Percentiles rank a stretch among this genome's conserved stretches.
These are phyloP conservation scores for Aspergillus latus DNA, from an alignment of 2,329 filamentous ascomycete genomes.

Conservation along the genomic window DNA sequence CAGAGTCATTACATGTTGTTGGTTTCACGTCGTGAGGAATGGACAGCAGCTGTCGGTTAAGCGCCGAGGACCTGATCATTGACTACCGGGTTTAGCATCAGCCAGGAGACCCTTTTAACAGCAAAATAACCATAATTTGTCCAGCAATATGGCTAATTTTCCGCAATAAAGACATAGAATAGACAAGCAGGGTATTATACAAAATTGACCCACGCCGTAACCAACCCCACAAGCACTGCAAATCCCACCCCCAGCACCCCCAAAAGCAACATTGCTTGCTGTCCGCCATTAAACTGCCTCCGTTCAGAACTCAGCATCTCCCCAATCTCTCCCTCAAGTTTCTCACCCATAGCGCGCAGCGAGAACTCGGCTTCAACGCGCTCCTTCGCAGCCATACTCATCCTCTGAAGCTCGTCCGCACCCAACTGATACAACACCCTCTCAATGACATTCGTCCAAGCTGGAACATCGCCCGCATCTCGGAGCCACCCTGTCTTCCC, in stretches of 20 bases:
- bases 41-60: not conserved
- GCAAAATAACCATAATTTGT: not conserved
- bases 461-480: constrained; percentile 62
- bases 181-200: constrained; percentile 1
- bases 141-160: not conserved
- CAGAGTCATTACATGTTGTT: not conserved
- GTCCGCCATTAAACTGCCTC: constrained; percentile 38
- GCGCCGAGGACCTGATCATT: not conserved
- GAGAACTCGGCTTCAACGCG: constrained; percentile 75
- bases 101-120: no score
- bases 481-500: constrained; percentile 86
- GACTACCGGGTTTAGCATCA: not conserved
- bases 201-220: constrained; percentile 22
- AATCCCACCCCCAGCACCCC: constrained; percentile 33
- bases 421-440: constrained; percentile 62
- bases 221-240: constrained; percentile 29
- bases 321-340: constrained; percentile 66
- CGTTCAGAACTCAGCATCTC: constrained; percentile 47
- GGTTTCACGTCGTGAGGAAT: not conserved
- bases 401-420: constrained; percentile 55
- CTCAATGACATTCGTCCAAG: constrained; percentile 81
- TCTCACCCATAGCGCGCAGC: constrained; percentile 75
- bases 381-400: constrained; percentile 66
- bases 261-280: constrained; percentile 33
- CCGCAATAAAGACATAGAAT: not conserved